Base-by-base conservation (phyloP, 139 green algal species). In the Chlorella sp. region DNA sequence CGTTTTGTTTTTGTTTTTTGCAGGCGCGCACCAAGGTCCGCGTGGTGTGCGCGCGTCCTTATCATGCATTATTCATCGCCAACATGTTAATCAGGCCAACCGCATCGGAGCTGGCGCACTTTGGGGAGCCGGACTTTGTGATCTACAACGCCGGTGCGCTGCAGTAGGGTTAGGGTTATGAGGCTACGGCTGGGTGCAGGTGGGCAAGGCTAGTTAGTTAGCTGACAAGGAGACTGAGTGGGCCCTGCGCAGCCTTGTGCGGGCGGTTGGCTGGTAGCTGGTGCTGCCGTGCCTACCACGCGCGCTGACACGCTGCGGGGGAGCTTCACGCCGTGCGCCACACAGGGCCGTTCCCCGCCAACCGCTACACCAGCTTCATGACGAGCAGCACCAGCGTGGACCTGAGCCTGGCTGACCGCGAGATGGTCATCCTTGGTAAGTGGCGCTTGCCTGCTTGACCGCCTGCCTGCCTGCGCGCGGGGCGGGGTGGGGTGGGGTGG, bases 1-100 rank as follows among this genome's bases (percentile, higher is more conserved):
- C n/a, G n/a, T n/a, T n/a, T n/a, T n/a, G n/a, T 55, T 55, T 55
- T 55, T 55, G 42, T 55, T 55, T 17, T 31, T 70, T 34, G 27
- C 65, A 77, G 63, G 60, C 35, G 6, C 77, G 75, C 49, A 75
- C 85, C 69, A 91, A 93, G 77, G 82, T 97, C 27, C 87, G 93
- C 31, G 86, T 98, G 26, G 87, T 99, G 33, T 93, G 88, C 75
- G 85, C 85, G 31, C 78, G 91, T 1, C 85, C 95, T 26, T 99
- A 97, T 84, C 95, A 99, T 80, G 89, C 92, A 1, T 86, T 98
- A 27, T 98, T 99, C 82, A 96, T 97, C 88, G 82, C 93, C 86
- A 99, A 99, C 90, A 97, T 99, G 94, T 87, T 98, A 67, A 98
- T 98, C 60, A 66, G 90, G 29, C 89, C 88, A 49, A 93, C 81